Conservation (phyloP, 148 eudicot species). For the Spergularia bocconei region DNA sequence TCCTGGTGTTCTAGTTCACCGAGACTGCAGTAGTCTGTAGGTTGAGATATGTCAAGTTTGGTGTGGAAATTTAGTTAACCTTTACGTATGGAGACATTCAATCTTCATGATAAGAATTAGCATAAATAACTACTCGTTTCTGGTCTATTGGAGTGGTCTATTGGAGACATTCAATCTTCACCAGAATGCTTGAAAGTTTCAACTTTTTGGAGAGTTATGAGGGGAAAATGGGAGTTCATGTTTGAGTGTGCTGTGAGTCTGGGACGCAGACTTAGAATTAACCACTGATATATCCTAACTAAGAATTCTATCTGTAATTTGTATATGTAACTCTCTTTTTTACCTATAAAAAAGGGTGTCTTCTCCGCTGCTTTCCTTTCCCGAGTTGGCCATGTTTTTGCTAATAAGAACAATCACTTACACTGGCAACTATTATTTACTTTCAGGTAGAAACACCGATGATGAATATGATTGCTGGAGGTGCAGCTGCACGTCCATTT, state of each 20-base stretch:
- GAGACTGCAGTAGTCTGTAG: neutral
- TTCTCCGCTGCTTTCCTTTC: neutral
- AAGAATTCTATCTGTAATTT: neutral
- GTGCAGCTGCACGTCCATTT: slow-evolving; percentile 99
- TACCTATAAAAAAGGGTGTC: no score
- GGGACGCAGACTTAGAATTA: no score
- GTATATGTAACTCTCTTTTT: neutral
- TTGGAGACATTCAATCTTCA: no score
- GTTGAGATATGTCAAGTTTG: neutral
- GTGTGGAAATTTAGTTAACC: neutral
- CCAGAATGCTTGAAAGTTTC: no score
- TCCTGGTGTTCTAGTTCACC: neutral
- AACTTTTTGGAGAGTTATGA: no score
- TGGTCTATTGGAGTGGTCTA: no score
- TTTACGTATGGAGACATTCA: no score
- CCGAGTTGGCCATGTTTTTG: neutral
- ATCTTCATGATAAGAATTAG: no score
- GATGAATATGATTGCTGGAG: slow-evolving; percentile 99
- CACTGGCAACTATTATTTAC: neutral
- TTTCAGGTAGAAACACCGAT: slow-evolving; percentile 88
- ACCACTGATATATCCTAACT: no score
- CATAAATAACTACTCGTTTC: no score
- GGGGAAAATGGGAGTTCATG: no score
- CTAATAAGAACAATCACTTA: neutral
- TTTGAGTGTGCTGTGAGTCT: no score